Evolutionary conservation across 2,329 filamentous ascomycete species (phyloP), one percentile per base, ranked within the genome.

Genomic region (Harringtonia lauricola): DNA sequence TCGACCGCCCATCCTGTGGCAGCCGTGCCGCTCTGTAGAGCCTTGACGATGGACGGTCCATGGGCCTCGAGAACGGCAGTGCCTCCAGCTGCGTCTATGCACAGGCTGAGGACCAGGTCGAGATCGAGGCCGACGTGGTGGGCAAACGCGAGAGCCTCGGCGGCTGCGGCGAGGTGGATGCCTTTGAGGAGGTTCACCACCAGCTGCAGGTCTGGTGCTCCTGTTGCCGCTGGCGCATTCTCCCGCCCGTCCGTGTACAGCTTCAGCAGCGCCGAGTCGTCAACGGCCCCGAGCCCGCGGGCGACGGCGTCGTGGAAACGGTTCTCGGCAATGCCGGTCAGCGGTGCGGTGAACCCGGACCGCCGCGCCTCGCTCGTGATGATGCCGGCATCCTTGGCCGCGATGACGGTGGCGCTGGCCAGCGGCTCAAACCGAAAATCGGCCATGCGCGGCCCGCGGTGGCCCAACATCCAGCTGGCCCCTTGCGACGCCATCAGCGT

Each of bases 311-410:
- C 61, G 44, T 81, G 70, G 55, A 82, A 83, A 24, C 74, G 67
- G 57, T 83, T 78, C 59, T 85, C 81, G 12, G 80, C 79, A 0
- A 70, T 67, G 31, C 70, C 71, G 44, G 72, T 74, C 55, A 86
- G 71, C 0, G 76, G 76, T 1, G 71, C 71, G 0, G 77, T 70
- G 56, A 81, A 83, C 24, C 66, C 64, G 43, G 65, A 61, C 35
- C 73, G 64, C 18, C 78, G 66, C 1, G 79, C 78, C 46, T 77
- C 78, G 22, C 75, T 72, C 2, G 80, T 84, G 56, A 85, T 82
- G 59, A 85, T 85, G 40, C 73, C 69, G 55, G 66, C 64, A 57
- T 80, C 76, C 60, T 80, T 80, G 30, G 75, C 51, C 48, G 79
- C 79, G 50, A 79, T 80, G 26, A 68, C 71, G 39, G 77, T 54